Base-by-base conservation (phyloP, 2,329 filamentous ascomycete genomes). In the Aspergillus caelatus region DNA sequence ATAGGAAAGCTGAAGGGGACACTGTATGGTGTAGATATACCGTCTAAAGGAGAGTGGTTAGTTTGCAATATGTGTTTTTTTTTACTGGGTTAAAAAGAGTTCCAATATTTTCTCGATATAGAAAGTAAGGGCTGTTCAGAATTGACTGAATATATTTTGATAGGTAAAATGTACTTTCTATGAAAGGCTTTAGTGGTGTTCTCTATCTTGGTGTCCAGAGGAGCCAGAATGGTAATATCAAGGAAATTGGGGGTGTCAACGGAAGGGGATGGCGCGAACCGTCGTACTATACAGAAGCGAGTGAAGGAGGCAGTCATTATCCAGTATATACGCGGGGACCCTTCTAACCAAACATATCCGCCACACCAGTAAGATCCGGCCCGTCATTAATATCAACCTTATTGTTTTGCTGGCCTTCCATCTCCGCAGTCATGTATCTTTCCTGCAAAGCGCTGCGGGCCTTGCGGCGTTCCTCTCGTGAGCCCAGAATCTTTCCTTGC, bases 401-500 rank as follows among this genome's bases (percentile, higher is more conserved):
- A 48, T 72, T 75, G 23, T 67, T 73, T 58, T 78, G 75, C 61
- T 80, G 76, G 10, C 74, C 75, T 21, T 80, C 78, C 75, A 80
- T 80, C 61, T 81, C 79, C 43, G 70, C 78, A 63, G 74, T 80
- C 80, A 80, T 79, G 65, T 79, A 81, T 61, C 75, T 73, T 68
- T 78, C 76, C 69, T 79, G 80, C 63, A 81, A 73, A 16, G 74
- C 77, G 61, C 74, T 79, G 50, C 76, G 76, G 21, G 76, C 73
- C 69, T 83, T 82, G 30, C 78, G 78, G 56, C 77, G 74, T 60
- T 79, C 79, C 66, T 78, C 74, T 23, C 73, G 70, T 8, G 75
- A 75, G 52, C 79, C 77, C 52, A 84, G 78, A 28, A 99, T 88
- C 77, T 92, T 95, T 30, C 95, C 95, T 82, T 95, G 91, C 79